phyloP scores from a whole-genome alignment of 2,329 filamentous ascomycete species.

The Neonectria coccinea region DNA sequence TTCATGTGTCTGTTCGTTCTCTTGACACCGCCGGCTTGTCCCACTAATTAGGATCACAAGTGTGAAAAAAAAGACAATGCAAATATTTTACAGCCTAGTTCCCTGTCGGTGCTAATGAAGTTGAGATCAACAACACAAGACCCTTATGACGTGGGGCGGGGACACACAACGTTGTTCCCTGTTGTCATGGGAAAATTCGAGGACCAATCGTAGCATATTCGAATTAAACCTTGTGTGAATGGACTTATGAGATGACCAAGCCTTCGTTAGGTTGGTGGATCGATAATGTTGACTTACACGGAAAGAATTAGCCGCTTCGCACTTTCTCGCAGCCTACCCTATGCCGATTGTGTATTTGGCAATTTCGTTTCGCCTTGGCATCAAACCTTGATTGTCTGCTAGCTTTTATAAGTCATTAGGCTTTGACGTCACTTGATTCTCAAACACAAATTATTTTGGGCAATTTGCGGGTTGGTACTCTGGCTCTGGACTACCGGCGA shows the following conservation, averaged over 20 bases:
- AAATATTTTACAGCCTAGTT: neutral
- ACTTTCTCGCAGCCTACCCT: neutral
- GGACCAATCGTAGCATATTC: neutral
- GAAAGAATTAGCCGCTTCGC: neutral
- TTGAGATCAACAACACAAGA: conserved; percentile 13
- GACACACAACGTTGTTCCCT: conserved; percentile 8
- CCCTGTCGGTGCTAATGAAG: neutral
- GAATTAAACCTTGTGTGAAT: neutral
- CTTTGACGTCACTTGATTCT: neutral
- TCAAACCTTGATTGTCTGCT: neutral
- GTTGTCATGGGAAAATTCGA: neutral
- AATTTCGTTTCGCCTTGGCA: neutral
- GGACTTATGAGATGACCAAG: neutral
- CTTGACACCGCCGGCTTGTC: neutral
- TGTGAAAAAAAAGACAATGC: neutral
- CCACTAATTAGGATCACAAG: neutral
- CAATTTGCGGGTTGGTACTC: neutral
- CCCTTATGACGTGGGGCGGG: conserved; percentile 4
- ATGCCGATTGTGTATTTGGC: too few relatives aligned
- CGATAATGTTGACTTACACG: neutral
- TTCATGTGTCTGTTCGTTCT: conserved; percentile 1
- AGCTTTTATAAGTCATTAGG: too few relatives aligned
- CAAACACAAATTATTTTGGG: neutral
- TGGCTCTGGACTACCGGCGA: too few relatives aligned
- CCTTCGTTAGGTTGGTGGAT: neutral